Evolutionary conservation across 1,284 basidiomycete genomes (phyloP).

Genomic region (Pholiota adiposa): DNA sequence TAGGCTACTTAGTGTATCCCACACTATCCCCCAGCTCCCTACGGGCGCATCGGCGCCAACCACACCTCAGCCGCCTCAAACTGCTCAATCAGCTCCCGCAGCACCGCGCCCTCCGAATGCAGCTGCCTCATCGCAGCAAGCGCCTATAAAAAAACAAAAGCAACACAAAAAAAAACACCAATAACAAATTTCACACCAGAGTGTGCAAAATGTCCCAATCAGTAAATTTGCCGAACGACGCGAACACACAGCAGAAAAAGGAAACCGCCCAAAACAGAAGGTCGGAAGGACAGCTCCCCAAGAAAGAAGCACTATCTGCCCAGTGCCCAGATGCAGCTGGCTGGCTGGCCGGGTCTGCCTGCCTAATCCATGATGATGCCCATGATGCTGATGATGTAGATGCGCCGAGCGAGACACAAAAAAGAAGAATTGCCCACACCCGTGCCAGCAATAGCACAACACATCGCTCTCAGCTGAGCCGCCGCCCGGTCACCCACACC

Average conservation of each 20-base stretch:
- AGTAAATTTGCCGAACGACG: not conserved
- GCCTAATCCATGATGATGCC: not conserved
- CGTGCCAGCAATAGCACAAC: conserved; percentile 14
- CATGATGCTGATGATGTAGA: not conserved
- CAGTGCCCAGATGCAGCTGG: not conserved
- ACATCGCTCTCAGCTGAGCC: conserved; percentile 12
- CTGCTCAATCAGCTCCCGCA: conserved; percentile 86
- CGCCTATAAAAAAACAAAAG: conserved; percentile 51
- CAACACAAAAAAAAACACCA: not conserved
- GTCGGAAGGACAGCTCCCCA: not conserved
- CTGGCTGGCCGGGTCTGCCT: not conserved
- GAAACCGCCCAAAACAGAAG: not conserved
- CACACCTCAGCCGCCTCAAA: conserved; percentile 95
- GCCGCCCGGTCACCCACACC: not conserved
- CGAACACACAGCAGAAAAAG: conserved; percentile 2
- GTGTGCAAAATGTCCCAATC: not conserved
- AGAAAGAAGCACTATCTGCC: not conserved
- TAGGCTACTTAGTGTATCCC: too few relatives aligned
- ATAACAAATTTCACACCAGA: not conserved
- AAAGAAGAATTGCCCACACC: not conserved
- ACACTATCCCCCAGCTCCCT: conserved; percentile 31
- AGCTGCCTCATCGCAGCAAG: conserved; percentile 88
- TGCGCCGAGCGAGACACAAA: not conserved
- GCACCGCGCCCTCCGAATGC: conserved; percentile 80
- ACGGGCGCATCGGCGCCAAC: conserved; percentile 91